Evolutionary conservation across 2,329 filamentous ascomycete genomes (phyloP).

Genomic region (Apiospora phragmitis): DNA sequence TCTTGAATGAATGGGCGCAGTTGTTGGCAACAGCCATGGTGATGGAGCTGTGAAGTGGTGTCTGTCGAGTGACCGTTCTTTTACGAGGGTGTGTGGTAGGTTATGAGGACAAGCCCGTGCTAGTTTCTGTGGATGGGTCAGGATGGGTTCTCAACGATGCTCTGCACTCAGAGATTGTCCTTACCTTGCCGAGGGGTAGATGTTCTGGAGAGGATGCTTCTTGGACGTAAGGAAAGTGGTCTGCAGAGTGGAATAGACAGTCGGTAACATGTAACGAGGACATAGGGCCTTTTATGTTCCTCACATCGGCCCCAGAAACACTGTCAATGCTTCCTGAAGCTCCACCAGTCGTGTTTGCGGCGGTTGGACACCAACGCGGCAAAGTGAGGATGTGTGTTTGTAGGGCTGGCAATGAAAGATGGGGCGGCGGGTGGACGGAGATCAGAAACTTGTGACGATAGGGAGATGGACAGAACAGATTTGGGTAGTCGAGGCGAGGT

Average conservation of each 20-base stretch:
- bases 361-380: constrained; percentile 4
- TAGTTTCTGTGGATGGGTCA: not conserved
- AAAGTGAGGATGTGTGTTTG: constrained; percentile 13
- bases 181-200: not conserved
- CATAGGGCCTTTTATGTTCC: constrained; percentile 17
- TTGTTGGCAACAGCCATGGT: constrained; percentile 55
- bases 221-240: not conserved
- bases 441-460: not conserved
- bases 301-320: not conserved
- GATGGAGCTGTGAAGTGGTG: constrained; percentile 14
- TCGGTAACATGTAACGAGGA: constrained; percentile 13
- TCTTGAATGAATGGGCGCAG: constrained; percentile 63
- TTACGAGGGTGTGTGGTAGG: not conserved
- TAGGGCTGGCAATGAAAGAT: constrained; percentile 11
- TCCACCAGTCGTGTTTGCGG: constrained; percentile 15
- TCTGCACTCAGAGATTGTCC: not conserved
- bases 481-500: constrained; percentile 1
- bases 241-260: constrained; percentile 9
- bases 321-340: constrained; percentile 8
- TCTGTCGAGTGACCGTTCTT: not conserved
- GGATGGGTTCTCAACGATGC: not conserved
- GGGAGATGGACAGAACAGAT: not conserved
- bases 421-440: constrained; percentile 10
- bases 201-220: not conserved
- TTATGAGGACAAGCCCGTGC: not conserved